Conservation (phyloP, 441 rosid genomes). For the Raphanus hybrid region DNA sequence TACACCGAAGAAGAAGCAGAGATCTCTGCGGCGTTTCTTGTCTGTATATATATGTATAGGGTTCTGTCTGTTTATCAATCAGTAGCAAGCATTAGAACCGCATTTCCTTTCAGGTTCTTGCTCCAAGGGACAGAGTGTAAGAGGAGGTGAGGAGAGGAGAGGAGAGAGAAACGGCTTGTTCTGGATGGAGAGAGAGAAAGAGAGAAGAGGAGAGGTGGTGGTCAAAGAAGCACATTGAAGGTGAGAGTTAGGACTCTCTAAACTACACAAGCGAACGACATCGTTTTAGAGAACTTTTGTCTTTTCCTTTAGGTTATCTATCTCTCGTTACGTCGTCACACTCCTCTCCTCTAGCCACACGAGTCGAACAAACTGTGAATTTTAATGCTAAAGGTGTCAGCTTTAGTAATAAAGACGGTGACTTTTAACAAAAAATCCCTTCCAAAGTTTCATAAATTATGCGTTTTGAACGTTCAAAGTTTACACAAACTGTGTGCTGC, state of each 20-base stretch:
- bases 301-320: constrained; percentile 19
- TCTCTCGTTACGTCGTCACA: neutral
- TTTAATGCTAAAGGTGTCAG: constrained; percentile 34
- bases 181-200: constrained; percentile 28
- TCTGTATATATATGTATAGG: neutral
- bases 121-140: constrained; percentile 9
- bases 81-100: constrained; percentile 4
- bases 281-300: neutral
- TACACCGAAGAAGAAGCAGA: constrained; percentile 13
- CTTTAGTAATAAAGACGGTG: constrained; percentile 28
- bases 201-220: constrained; percentile 31
- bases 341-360: constrained; percentile 11
- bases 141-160: neutral
- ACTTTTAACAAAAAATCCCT: neutral
- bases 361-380: constrained; percentile 24
- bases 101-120: constrained; percentile 31
- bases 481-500: constrained; percentile 29
- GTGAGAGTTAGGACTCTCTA: constrained; percentile 22
- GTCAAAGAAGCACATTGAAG: constrained; percentile 34
- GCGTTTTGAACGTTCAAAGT: constrained; percentile 7
- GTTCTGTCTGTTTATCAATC: constrained; percentile 5
- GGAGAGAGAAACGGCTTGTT: constrained; percentile 34
- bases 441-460: constrained; percentile 10
- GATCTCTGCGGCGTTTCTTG: constrained; percentile 37
- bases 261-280: constrained; percentile 27